Conservation (phyloP, 1,284 basidiomycete genomes). For the Ceratobasidium papillatum region DNA sequence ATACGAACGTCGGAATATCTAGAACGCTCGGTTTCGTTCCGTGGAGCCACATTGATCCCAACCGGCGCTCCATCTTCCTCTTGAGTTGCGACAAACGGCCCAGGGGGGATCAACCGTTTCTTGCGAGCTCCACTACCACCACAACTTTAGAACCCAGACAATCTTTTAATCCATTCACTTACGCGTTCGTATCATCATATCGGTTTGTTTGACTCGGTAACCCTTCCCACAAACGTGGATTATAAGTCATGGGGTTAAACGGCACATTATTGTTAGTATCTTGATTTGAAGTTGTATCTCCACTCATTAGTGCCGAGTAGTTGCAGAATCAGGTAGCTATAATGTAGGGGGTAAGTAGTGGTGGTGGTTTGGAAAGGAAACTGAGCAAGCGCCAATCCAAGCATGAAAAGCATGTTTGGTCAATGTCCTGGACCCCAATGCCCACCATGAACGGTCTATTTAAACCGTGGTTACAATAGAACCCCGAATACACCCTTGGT, state of each 20-base stretch:
- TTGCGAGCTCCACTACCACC: not conserved
- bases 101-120: not conserved
- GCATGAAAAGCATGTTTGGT: no score
- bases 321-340: no score
- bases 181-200: not conserved
- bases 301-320: no score
- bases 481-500: no score
- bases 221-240: constrained; percentile 9
- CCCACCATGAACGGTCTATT: no score
- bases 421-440: no score
- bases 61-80: not conserved
- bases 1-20: constrained; percentile 9
- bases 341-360: no score
- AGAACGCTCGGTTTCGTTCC: not conserved
- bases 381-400: no score
- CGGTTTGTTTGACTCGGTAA: constrained; percentile 19
- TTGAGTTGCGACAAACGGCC: not conserved
- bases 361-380: no score
- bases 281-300: no score
- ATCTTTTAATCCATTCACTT: not conserved
- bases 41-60: not conserved
- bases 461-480: no score
- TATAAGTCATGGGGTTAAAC: constrained; percentile 1
- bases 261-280: no score
- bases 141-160: not conserved